A percentile compares a stretch with the other conserved stretches of the same genome.
Evolutionary conservation across 768 basidiomycete genomes (phyloP).

Genomic region (Phaeotremella skinneri): DNA sequence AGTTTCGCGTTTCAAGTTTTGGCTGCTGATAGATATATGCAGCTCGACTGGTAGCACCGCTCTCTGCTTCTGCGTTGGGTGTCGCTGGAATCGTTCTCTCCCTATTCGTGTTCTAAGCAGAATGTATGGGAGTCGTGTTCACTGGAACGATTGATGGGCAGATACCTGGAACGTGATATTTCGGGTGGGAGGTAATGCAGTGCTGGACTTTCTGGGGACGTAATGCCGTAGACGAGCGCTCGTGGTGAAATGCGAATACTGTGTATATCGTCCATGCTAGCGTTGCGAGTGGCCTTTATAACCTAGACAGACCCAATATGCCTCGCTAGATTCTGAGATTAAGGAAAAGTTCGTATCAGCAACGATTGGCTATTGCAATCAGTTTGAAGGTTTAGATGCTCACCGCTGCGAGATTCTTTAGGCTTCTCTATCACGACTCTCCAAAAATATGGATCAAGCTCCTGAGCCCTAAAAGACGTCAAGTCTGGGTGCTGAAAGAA

Average conservation of each 20-base stretch:
- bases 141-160: neutral
- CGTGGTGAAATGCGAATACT: neutral
- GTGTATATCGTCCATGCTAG: neutral
- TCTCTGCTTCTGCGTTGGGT: neutral
- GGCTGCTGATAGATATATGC: conserved; percentile 3
- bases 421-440: conserved; percentile 74
- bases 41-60: neutral
- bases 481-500: conserved; percentile 75
- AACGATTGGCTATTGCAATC: neutral
- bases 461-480: conserved; percentile 62
- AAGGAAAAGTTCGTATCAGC: too few species aligned
- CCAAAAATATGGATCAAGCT: conserved; percentile 64
- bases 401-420: conserved; percentile 63
- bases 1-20: conserved; percentile 2
- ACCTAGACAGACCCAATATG: conserved; percentile 81
- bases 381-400: conserved; percentile 1
- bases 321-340: conserved; percentile 66
- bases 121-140: neutral
- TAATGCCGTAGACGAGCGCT: neutral
- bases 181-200: conserved; percentile 10
- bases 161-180: neutral
- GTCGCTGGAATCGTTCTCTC: neutral
- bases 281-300: conserved; percentile 50
- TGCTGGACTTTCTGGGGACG: neutral
- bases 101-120: neutral